Percentiles rank a stretch among this genome's conserved stretches.
phyloP scores from a whole-genome alignment of 345 rosid species.

The Theobroma cacao region DNA sequence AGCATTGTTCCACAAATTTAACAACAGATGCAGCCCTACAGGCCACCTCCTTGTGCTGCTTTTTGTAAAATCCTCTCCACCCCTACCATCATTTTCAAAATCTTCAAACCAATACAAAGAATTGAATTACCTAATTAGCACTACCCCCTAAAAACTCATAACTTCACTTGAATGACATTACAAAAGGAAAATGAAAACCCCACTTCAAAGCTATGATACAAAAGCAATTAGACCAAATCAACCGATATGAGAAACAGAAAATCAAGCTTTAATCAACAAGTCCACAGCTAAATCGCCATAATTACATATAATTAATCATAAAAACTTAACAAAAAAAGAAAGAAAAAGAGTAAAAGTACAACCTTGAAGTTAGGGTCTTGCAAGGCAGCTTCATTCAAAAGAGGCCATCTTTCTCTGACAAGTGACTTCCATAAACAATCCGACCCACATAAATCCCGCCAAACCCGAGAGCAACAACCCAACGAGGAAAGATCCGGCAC shows the following conservation, averaged over 20 bases:
- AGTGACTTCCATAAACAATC: slow-evolving; percentile 70
- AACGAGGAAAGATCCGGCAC: slow-evolving; percentile 56
- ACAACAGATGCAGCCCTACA: slow-evolving; percentile 30
- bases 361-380: slow-evolving; percentile 15
- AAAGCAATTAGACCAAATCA: background rate
- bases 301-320: background rate
- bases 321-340: background rate
- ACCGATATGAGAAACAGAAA: background rate
- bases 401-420: slow-evolving; percentile 61
- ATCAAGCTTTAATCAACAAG: background rate
- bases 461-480: slow-evolving; percentile 65
- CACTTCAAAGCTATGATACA: background rate
- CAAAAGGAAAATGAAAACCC: background rate
- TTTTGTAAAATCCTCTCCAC: slow-evolving; percentile 43
- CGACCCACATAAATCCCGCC: slow-evolving; percentile 62
- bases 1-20: slow-evolving; percentile 35
- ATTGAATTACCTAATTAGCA: background rate
- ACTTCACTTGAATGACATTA: background rate
- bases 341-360: background rate
- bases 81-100: slow-evolving; percentile 28
- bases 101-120: background rate
- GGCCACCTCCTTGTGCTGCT: slow-evolving; percentile 37
- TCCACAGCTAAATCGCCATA: background rate
- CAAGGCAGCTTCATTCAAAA: slow-evolving; percentile 1
- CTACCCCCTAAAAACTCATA: background rate